Percentiles rank a stretch among this genome's conserved stretches.
Conservation (phyloP, 2,329 filamentous ascomycete genomes). For the Aspergillus uvarum region DNA sequence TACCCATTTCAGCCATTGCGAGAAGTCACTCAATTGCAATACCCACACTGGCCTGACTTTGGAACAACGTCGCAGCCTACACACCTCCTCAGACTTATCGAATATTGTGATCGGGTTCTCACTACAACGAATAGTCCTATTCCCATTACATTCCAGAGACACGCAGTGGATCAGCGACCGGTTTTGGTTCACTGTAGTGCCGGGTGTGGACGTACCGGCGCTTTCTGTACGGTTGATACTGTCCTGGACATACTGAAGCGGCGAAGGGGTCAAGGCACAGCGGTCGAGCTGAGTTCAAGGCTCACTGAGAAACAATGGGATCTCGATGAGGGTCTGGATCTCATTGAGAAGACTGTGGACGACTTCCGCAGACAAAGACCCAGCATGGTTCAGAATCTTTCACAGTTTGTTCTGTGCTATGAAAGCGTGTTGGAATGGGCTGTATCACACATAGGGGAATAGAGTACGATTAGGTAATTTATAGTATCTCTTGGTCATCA, state of each 20-base stretch:
- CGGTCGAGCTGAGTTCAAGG: background rate
- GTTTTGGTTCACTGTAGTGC: slow-evolving; percentile 94
- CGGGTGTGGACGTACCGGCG: slow-evolving; percentile 91
- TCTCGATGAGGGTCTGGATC: slow-evolving; percentile 67
- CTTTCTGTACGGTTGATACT: slow-evolving; percentile 94
- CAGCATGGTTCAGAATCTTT: slow-evolving; percentile 94
- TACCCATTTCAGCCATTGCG: slow-evolving; percentile 83
- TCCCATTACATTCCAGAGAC: slow-evolving; percentile 54
- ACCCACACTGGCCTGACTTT: slow-evolving; percentile 96
- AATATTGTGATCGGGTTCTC: slow-evolving; percentile 73
- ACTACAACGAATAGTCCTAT: slow-evolving; percentile 32
- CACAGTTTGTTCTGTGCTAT: slow-evolving; percentile 95
- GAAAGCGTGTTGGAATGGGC: slow-evolving; percentile 93
- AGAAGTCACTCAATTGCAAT: slow-evolving; percentile 92
- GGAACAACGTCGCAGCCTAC: slow-evolving; percentile 85
- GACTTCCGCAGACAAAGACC: slow-evolving; percentile 85
- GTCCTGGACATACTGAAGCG: slow-evolving; percentile 95
- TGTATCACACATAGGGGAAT: slow-evolving; percentile 33
- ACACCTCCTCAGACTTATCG: slow-evolving; percentile 84
- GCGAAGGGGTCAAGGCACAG: slow-evolving; percentile 52
- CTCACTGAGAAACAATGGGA: slow-evolving; percentile 61
- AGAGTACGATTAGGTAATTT: background rate
- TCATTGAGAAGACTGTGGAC: slow-evolving; percentile 83
- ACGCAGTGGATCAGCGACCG: slow-evolving; percentile 58
- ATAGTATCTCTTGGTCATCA: background rate